Evolutionary conservation across 2,329 filamentous ascomycete genomes (phyloP), one percentile per base, ranked within the genome.

Genomic region (Allantophomopsis cytisporea): DNA sequence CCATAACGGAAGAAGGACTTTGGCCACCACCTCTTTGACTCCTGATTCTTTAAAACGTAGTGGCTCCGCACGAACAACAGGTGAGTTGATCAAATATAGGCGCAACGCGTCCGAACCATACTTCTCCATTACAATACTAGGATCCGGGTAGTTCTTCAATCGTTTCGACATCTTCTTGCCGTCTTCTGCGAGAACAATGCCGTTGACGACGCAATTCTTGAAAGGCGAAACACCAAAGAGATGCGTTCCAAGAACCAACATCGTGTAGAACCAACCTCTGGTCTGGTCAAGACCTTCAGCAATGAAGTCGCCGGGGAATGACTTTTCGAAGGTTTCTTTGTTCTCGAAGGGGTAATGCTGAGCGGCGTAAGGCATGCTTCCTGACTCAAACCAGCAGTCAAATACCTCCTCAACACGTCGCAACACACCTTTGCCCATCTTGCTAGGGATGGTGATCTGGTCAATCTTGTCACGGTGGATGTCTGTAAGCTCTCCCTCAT

Each of bases 81-180:
- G 89, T 0, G 88, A 95, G 62, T 94, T 95, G 63, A 95, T 95
- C 54, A 96, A 71, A 56, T 95, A 95, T n/a, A 96, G 69, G 40
- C 89, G 80, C 37, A 96, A 73, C 21, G 89, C 87, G 62, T 96
- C 89, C 2, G 87, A 88, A 15, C 89, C 89, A 56, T 94, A 94
- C 54, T 82, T 82, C 42, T 82, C 65, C 71, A 95, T 91, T 48
- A 96, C 76, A 38, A 86, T 65, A 41, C 66, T 67, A 10, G 89
- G 89, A 53, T 94, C 87, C 0, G 89, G 89, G 59, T 94, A 96
- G 61, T 96, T 96, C 66, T 95, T 93, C 42, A 94, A 68, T 39
- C 89, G 77, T 63, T 96, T 96, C 6, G 87, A 94, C 89, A 96
- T 96, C 69, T 96, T 96, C 69, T 94, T 95, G 41, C 89, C 89